Conservation (phyloP, 1,284 basidiomycete species). For the Rugiboletus extremiorientalis region DNA sequence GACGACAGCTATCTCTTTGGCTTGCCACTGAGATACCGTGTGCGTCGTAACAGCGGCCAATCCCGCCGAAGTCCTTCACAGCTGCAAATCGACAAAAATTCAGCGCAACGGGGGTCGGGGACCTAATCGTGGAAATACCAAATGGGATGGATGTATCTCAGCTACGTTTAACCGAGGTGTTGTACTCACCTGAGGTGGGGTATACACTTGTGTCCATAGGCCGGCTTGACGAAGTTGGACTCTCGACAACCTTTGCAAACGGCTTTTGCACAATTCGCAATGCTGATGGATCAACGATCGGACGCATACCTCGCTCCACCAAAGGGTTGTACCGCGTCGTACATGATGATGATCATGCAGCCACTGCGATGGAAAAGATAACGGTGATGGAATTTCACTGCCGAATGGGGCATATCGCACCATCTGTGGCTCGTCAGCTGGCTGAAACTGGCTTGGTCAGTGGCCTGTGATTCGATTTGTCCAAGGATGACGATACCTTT, state of each 20-base stretch:
- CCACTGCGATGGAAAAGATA: neutral
- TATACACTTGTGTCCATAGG: constrained; percentile 39
- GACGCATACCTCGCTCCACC: constrained; percentile 12
- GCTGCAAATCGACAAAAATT: too few species aligned
- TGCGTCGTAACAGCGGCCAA: too few species aligned
- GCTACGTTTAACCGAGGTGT: too few species aligned
- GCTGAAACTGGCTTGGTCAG: neutral
- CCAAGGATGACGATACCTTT: too few species aligned
- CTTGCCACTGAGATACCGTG: too few species aligned
- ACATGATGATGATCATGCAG: neutral
- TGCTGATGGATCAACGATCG: constrained; percentile 21
- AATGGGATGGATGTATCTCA: too few species aligned
- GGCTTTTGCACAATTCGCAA: too few species aligned
- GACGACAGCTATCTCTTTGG: too few species aligned
- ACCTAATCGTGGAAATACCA: too few species aligned
- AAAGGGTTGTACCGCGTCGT: neutral
- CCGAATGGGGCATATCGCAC: neutral
- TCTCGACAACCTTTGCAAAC: constrained; percentile 26
- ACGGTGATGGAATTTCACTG: neutral
- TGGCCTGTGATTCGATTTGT: constrained; percentile 20
- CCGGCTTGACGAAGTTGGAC: constrained; percentile 34
- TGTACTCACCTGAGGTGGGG: constrained; percentile 34
- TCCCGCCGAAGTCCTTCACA: too few species aligned
- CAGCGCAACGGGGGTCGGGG: too few species aligned
- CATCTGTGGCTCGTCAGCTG: accelerated